Conservation (phyloP, 768 basidiomycete species). For the Amylocystis lapponica region DNA sequence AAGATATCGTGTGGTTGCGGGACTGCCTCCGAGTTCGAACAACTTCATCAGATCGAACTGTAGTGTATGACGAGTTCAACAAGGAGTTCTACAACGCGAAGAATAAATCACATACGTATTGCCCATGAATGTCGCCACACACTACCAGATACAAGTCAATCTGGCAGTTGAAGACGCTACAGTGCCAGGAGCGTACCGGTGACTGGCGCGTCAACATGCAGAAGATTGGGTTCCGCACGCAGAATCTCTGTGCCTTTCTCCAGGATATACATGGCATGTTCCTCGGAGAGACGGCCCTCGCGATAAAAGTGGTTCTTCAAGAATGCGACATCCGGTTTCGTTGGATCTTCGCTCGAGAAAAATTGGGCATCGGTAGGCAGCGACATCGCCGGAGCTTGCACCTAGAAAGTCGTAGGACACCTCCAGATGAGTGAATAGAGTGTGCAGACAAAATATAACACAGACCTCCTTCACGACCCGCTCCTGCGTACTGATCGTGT, state of each 20-base stretch:
- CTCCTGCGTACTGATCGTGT: conserved; percentile 87
- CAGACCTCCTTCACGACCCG: conserved; percentile 93
- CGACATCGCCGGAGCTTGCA: conserved; percentile 95
- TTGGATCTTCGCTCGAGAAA: conserved; percentile 76
- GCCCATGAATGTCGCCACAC: conserved; percentile 97
- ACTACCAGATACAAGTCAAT: conserved; percentile 21
- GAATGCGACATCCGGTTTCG: conserved; percentile 93
- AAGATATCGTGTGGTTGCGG: conserved; percentile 66
- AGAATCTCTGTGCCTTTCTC: conserved; percentile 82
- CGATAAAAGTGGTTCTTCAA: conserved; percentile 99
- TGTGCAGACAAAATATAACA: conserved; percentile 9
- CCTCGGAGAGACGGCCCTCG: conserved; percentile 89
- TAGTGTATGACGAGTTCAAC: conserved; percentile 1
- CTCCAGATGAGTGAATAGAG: background rate
- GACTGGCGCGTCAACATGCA: conserved; percentile 95
- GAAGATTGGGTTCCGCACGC: conserved; percentile 79
- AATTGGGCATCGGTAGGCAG: conserved; percentile 93
- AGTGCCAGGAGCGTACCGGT: conserved; percentile 56
- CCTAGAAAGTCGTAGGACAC: conserved; percentile 39
- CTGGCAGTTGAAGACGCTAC: background rate
- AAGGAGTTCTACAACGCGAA: background rate
- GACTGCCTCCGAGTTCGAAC: conserved; percentile 72
- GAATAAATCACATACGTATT: conserved; percentile 70
- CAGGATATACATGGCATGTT: conserved; percentile 92
- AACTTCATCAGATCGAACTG: conserved; percentile 78